Evolutionary conservation across 768 basidiomycete genomes (phyloP), one percentile per base, ranked within the genome.

Genomic region (Lactarius deliciosus): DNA sequence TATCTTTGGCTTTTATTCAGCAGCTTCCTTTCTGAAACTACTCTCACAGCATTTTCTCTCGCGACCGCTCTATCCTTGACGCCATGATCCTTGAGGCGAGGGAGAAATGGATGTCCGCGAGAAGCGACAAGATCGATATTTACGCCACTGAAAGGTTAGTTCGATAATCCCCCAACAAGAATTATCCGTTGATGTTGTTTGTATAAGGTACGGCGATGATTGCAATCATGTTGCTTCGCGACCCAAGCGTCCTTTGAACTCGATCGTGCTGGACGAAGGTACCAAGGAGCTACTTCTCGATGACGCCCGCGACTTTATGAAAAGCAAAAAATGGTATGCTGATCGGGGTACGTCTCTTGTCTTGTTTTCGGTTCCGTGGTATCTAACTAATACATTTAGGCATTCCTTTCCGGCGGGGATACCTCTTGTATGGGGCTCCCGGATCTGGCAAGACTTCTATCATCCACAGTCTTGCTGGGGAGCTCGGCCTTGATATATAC

Each of bases 381-480:
- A 22, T 18, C 36, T 9, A 30, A 54, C 40, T 18, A 34, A 53
- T 30, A 8, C 11, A 55, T 61, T 10, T 47, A 74, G 74, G 78
- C 0, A 92, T 93, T 64, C 91, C 92, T 1, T 92, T 90, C 78
- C 86, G 90, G 22, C 81, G 91, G 13, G 91, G 92, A 16, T 91
- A 90, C 73, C 81, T 92, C n/a, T 79, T 91, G 25, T 83, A 90
- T 70, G 90, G 91, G 30, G 86, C 83, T 5, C 89, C 90, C 36
- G 90, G 91, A 8, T 85, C 87, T 11, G 91, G 92, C 0, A 94
- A 92, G 73, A 91, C 90, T 0, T 88, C 86, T 32, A 81, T 92
- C 58, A 92, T 91, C 61, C 87, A 91, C 69, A 82, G 85, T 55
- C 77, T 92, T 8, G 90, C 91, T 1, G 90, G 91, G n/a, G 90